Base-by-base conservation (phyloP, 2,329 filamentous ascomycete genomes). In the Fusarium sp. region DNA sequence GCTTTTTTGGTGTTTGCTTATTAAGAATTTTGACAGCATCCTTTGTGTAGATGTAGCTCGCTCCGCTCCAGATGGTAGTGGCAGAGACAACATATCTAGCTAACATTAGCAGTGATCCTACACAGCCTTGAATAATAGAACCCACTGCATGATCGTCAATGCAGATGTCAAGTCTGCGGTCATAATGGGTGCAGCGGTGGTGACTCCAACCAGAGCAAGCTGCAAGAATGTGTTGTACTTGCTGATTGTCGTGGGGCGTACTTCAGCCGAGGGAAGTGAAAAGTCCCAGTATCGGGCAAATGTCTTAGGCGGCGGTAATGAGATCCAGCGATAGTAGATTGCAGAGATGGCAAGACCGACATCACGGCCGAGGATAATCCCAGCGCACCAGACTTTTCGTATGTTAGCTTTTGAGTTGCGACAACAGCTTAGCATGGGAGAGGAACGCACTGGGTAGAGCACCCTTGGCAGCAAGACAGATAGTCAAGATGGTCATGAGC, bases 211-310 rank as follows among this genome's bases (percentile, higher is more conserved):
- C 14, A 99, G 86, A 7, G 90, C 89, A 21, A 99, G 84, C 79
- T 99, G 96, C 73, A 98, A 82, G 44, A 97, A 94, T 0, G 96
- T 99, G 81, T 99, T 99, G 80, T 94, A 90, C 83, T 97, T 97
- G 81, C 91, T 94, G 66, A 97, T 93, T 2, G 87, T 91, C 0
- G 93, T 96, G 2, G 93, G 93, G 64, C 89, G 91, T 8, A 97
- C 93, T 80, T 96, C 93, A 4, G 93, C 93, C 41, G 90, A 93
- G 4, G 93, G 96, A 16, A 99, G 86, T 5, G 92, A 95, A 77
- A 99, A 98, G 81, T 99, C 96, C 96, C 96, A 99, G 81, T 98
- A 99, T 19, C 96, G 86, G 19, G 87, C 82, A 80, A 98, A 93
- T 0, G 96, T 98, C 82, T 98, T 98, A 3, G 96, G 96, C 0